Evolutionary conservation across 2,329 filamentous ascomycete species (phyloP).

Genomic region (Penicillium sp.): DNA sequence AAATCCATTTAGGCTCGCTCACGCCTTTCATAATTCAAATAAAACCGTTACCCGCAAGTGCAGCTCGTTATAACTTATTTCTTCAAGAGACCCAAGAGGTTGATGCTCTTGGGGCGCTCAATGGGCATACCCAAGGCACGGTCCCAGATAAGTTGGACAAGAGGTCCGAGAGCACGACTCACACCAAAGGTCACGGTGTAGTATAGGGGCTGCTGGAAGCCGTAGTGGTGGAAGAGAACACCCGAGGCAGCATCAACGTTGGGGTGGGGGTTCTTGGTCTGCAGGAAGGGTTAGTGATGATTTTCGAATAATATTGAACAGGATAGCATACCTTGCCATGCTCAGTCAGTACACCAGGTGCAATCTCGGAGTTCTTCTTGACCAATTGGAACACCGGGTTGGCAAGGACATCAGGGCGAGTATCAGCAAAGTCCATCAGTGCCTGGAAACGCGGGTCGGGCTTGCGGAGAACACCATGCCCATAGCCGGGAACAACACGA

Average conservation of each 20-base stretch:
- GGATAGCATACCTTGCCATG: constrained; percentile 72
- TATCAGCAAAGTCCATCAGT: constrained; percentile 89
- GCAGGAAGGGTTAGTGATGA: not conserved
- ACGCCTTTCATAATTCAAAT: not conserved
- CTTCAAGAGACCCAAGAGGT: constrained; percentile 81
- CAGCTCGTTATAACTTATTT: constrained; percentile 19
- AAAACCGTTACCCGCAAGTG: not conserved
- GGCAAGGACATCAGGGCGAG: constrained; percentile 78
- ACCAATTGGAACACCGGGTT: constrained; percentile 95
- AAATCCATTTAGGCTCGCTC: not conserved
- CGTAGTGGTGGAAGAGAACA: constrained; percentile 96
- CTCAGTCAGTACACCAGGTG: constrained; percentile 84
- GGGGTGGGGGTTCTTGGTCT: constrained; percentile 95
- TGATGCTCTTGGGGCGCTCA: constrained; percentile 97
- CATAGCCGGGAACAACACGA: constrained; percentile 91
- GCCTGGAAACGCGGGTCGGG: constrained; percentile 96
- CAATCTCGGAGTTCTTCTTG: constrained; percentile 88
- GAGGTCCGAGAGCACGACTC: constrained; percentile 73
- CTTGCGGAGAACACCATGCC: constrained; percentile 93
- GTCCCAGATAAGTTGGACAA: constrained; percentile 96
- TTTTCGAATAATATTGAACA: not conserved
- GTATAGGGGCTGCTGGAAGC: constrained; percentile 95
- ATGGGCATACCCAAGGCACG: constrained; percentile 90
- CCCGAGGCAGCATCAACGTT: constrained; percentile 95
- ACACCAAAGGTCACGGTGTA: constrained; percentile 75